Conservation (phyloP, 2,329 filamentous ascomycete species). For the Pseudogymnoascus sp. region DNA sequence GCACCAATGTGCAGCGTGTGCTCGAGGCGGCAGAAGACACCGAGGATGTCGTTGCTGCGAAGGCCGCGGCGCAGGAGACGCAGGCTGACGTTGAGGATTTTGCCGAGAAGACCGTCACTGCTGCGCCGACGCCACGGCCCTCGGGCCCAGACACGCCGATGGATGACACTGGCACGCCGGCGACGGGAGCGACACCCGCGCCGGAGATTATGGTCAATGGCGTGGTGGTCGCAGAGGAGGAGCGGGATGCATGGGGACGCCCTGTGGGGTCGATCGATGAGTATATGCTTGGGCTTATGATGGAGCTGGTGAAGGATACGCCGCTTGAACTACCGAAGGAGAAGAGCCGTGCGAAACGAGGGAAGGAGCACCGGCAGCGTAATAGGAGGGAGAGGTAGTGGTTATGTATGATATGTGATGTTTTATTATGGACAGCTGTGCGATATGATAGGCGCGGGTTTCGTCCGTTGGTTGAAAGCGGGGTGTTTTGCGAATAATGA, state of each 20-base stretch:
- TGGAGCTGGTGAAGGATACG: conserved; percentile 48
- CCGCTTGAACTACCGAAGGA: conserved; percentile 56
- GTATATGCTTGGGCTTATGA: conserved; percentile 65
- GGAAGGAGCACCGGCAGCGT: conserved; percentile 19
- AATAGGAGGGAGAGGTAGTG: background rate
- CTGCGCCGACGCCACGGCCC: conserved; percentile 19
- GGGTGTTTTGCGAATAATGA: conserved; percentile 4
- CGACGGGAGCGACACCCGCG: conserved; percentile 23
- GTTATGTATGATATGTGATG: background rate
- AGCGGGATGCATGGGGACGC: conserved; percentile 51
- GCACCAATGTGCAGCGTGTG: conserved; percentile 59
- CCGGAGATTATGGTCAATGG: conserved; percentile 10
- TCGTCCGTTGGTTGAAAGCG: background rate
- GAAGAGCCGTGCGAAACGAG: conserved; percentile 51
- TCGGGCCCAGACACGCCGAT: conserved; percentile 22
- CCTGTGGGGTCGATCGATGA: conserved; percentile 59
- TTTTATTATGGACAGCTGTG: background rate
- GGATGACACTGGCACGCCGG: conserved; percentile 34
- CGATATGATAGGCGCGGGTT: background rate
- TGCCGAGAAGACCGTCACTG: conserved; percentile 48
- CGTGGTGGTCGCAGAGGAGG: conserved; percentile 29
- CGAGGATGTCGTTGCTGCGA: conserved; percentile 84
- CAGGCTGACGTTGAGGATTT: conserved; percentile 82
- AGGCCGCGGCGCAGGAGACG: conserved; percentile 80
- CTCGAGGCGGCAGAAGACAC: conserved; percentile 87